Evolutionary conservation across 2,329 filamentous ascomycete species (phyloP).

Genomic region (Colletotrichum tofieldiae): DNA sequence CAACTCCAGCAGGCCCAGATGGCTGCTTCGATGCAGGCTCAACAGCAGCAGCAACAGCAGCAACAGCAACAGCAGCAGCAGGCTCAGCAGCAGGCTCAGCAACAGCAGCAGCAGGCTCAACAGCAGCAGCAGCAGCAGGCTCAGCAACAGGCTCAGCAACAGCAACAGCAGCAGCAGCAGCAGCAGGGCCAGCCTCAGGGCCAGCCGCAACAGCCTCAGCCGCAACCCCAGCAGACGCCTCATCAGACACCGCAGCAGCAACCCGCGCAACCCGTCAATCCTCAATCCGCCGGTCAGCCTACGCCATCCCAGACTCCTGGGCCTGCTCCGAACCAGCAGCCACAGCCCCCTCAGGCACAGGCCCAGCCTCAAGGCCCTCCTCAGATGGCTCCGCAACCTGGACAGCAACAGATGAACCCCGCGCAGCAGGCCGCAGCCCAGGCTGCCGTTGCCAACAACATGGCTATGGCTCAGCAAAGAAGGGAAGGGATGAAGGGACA

Average conservation of each 20-base stretch:
- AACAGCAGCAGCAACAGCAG: conserved; percentile 58
- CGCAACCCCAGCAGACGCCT: conserved; percentile 52
- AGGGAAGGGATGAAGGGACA: conserved; percentile 69
- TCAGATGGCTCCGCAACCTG: conserved; percentile 55
- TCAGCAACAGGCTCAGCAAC: conserved; percentile 52
- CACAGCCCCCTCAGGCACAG: conserved; percentile 53
- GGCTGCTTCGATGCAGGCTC: conserved; percentile 54
- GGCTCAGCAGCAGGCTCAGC: conserved; percentile 58
- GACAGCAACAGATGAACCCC: conserved; percentile 47
- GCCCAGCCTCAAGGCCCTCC: conserved; percentile 47
- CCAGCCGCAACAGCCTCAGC: conserved; percentile 55
- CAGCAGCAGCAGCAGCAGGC: conserved; percentile 56
- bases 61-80: conserved; percentile 57
- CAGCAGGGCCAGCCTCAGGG: conserved; percentile 51
- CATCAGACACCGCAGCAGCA: conserved; percentile 45
- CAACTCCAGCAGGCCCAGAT: conserved; percentile 62
- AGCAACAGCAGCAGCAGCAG: conserved; percentile 54
- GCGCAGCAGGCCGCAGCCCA: conserved; percentile 44
- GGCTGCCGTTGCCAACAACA: conserved; percentile 53
- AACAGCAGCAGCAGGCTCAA: conserved; percentile 53
- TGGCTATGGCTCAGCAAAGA: conserved; percentile 58
- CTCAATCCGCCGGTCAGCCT: conserved; percentile 44
- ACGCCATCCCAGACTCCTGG: conserved; percentile 44
- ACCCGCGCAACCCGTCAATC: conserved; percentile 42
- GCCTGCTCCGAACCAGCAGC: conserved; percentile 43